Percentiles rank a stretch among this genome's conserved stretches.
These are phyloP conservation scores for Clohesyomyces aquaticus DNA, from an alignment of 495 filamentous ascomycete genomes.

Conservation along the genomic window DNA sequence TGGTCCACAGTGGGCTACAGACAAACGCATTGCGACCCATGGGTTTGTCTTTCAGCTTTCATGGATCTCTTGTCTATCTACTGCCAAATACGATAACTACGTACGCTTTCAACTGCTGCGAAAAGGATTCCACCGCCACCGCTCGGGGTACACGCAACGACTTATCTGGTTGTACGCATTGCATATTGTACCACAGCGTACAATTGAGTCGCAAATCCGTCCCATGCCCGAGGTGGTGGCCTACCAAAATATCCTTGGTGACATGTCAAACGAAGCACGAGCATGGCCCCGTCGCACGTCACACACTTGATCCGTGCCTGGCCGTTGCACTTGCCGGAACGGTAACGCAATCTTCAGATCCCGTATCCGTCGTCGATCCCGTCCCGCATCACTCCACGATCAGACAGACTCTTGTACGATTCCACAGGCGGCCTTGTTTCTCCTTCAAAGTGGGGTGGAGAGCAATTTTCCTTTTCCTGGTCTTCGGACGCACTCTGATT, in stretches of 20 bases:
- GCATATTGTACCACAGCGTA: no score
- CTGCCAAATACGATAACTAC: no score
- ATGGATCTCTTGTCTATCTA: no score
- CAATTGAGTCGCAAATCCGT: no score
- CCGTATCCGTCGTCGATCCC: constrained; percentile 36
- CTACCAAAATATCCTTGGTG: constrained; percentile 20
- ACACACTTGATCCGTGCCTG: no score
- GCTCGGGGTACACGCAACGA: no score
- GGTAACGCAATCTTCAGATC: constrained; percentile 4
- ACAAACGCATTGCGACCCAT: constrained; percentile 46
- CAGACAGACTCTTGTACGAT: constrained; percentile 43
- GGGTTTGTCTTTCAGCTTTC: no score
- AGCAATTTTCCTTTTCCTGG: constrained; percentile 11
- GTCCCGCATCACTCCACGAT: constrained; percentile 47
- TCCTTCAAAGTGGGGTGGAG: constrained; percentile 42
- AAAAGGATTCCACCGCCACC: no score
- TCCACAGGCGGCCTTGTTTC: constrained; percentile 42
- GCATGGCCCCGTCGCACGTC: constrained; percentile 27
- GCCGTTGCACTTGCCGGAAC: no score
- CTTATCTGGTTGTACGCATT: no score
- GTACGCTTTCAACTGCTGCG: no score
- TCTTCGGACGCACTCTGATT: constrained; percentile 42
- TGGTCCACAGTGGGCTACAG: background rate
- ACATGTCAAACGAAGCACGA: constrained; percentile 43
- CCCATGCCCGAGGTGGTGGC: no score